These are phyloP conservation scores for Eucalyptus brandiana DNA, from an alignment of 345 rosid species.

Conservation along the genomic window DNA sequence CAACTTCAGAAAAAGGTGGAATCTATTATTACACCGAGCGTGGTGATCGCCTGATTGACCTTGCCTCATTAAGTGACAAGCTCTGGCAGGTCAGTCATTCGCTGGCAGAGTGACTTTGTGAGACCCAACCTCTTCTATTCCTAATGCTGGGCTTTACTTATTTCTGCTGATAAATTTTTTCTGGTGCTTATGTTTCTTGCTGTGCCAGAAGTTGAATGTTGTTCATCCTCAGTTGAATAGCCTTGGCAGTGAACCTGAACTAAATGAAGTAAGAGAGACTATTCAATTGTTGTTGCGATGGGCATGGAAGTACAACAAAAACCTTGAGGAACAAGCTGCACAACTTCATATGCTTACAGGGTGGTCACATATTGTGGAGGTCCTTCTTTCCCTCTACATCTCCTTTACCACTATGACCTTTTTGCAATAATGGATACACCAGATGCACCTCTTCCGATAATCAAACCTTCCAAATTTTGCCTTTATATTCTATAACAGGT, in stretches of 20 bases:
- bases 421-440: neutral
- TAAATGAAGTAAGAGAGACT: conserved; percentile 67
- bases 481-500: neutral
- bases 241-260: conserved; percentile 56
- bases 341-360: conserved; percentile 97
- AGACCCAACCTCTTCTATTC: neutral
- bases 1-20: conserved; percentile 68
- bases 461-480: neutral
- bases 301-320: conserved; percentile 93
- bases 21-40: conserved; percentile 85
- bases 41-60: conserved; percentile 87
- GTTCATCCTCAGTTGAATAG: conserved; percentile 52
- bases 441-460: neutral
- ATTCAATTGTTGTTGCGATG: conserved; percentile 83
- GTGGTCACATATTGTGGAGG: conserved; percentile 97
- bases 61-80: conserved; percentile 60
- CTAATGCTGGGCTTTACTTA: neutral
- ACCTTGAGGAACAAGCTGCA: conserved; percentile 97
- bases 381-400: neutral
- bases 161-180: neutral
- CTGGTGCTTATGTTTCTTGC: conserved; percentile 1
- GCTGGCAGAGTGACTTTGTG: neutral
- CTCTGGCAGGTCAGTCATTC: conserved; percentile 71
- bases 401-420: neutral
- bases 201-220: conserved; percentile 50